Evolutionary conservation across 441 rosid species (phyloP).

Genomic region (Pelargonium australe): DNA sequence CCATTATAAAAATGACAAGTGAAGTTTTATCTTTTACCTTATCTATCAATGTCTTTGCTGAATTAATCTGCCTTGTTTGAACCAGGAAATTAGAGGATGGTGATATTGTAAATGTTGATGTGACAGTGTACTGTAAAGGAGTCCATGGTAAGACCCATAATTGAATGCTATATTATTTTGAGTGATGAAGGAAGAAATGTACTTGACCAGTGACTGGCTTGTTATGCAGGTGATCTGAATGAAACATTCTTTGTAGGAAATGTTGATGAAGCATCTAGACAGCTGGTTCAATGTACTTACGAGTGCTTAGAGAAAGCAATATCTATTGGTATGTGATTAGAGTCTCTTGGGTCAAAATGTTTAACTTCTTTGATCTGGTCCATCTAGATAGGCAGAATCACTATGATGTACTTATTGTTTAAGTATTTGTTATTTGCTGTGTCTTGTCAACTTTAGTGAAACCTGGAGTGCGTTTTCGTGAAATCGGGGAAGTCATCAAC

Average conservation of each 20-base stretch:
- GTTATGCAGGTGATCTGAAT: conserved; percentile 71
- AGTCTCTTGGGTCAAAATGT: background rate
- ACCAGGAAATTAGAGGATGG: conserved; percentile 85
- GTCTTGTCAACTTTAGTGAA: conserved; percentile 43
- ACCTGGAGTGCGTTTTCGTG: conserved; percentile 91
- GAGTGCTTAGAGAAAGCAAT: conserved; percentile 93
- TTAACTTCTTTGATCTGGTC: no score
- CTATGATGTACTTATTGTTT: background rate
- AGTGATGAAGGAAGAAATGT: background rate
- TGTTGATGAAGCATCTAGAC: conserved; percentile 78
- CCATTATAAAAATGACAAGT: background rate
- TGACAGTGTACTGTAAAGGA: conserved; percentile 77
- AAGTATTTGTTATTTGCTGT: background rate
- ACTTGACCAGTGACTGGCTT: conserved; percentile 15
- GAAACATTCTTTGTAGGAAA: conserved; percentile 94
- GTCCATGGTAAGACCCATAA: conserved; percentile 65
- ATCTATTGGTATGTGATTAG: conserved; percentile 50
- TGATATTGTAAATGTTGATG: conserved; percentile 81
- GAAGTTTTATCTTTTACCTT: conserved; percentile 1
- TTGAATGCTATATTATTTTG: background rate
- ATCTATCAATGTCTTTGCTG: background rate
- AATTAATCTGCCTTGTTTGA: conserved; percentile 11
- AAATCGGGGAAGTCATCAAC: conserved; percentile 78
- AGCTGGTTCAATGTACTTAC: conserved; percentile 70
- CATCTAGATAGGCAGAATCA: background rate